Percentiles rank a stretch among this genome's conserved stretches.
phyloP scores from a whole-genome alignment of 345 rosid species.

The Gossypium thurberi region DNA sequence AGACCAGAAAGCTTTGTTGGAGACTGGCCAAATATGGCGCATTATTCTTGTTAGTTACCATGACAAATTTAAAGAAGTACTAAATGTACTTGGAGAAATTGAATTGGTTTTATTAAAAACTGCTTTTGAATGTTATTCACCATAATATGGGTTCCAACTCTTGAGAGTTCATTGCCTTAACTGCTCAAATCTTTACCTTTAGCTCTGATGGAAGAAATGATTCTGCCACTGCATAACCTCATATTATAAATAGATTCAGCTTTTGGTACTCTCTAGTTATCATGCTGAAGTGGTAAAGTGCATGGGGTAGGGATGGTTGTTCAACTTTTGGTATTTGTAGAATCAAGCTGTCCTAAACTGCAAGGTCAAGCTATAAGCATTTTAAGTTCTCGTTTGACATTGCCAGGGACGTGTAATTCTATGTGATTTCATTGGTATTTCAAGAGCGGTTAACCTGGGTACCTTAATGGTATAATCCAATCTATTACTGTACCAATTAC shows the following conservation, averaged over 20 bases:
- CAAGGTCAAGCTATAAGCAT: not conserved
- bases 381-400: conserved; percentile 14
- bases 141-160: not conserved
- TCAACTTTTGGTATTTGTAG: not conserved
- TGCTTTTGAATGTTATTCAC: not conserved
- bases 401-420: conserved; percentile 40
- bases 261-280: not conserved
- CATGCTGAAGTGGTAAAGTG: not conserved
- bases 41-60: no score
- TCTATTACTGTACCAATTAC: not conserved
- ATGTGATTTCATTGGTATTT: conserved; percentile 81
- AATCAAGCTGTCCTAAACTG: not conserved
- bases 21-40: no score
- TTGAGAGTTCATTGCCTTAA: not conserved
- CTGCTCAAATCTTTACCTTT: not conserved
- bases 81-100: no score
- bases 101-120: no score
- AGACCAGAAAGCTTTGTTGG: no score
- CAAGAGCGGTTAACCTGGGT: conserved; percentile 88
- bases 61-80: no score
- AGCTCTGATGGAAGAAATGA: not conserved
- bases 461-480: conserved; percentile 52
- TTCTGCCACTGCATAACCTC: not conserved
- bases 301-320: not conserved
- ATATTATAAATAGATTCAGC: not conserved